Percentiles rank a stretch among this genome's conserved stretches.
These are phyloP conservation scores for Nannochloropsis gaditana DNA, from an alignment of 108 stramenopile genomes.

Conservation along the genomic window DNA sequence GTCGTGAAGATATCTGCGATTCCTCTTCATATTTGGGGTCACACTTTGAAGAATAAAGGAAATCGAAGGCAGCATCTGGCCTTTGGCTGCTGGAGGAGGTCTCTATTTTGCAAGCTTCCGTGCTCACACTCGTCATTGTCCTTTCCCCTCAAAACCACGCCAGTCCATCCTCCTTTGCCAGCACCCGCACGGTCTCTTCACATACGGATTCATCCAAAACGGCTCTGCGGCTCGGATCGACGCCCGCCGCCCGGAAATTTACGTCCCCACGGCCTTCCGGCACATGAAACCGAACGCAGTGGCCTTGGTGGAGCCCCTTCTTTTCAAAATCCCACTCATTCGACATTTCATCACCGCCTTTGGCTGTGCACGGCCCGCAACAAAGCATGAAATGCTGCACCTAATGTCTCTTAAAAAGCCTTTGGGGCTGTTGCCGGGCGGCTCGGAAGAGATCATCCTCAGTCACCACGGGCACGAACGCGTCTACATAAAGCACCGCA, in stretches of 20 bases:
- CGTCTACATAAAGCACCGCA: neutral
- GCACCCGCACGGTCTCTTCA: constrained; percentile 25
- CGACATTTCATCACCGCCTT: neutral
- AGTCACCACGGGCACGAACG: constrained; percentile 7
- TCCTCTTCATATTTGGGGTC: neutral
- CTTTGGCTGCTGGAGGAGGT: neutral
- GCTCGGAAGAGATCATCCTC: neutral
- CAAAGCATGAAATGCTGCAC: neutral
- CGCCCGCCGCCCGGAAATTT: neutral
- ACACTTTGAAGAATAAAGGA: too few species aligned
- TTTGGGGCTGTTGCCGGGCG: neutral
- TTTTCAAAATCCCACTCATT: constrained; percentile 7
- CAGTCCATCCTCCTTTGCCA: neutral
- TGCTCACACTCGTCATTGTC: neutral
- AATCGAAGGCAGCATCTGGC: too few species aligned
- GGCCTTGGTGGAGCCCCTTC: neutral
- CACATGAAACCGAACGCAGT: neutral
- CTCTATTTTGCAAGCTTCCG: neutral
- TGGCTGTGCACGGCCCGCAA: neutral
- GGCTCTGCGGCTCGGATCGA: neutral
- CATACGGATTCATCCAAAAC: neutral
- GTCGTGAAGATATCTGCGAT: neutral
- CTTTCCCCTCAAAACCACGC: neutral
- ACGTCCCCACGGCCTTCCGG: neutral
- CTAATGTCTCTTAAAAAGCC: neutral